Evolutionary conservation across 2,329 filamentous ascomycete genomes (phyloP).

Genomic region (Colletotrichum sp.): DNA sequence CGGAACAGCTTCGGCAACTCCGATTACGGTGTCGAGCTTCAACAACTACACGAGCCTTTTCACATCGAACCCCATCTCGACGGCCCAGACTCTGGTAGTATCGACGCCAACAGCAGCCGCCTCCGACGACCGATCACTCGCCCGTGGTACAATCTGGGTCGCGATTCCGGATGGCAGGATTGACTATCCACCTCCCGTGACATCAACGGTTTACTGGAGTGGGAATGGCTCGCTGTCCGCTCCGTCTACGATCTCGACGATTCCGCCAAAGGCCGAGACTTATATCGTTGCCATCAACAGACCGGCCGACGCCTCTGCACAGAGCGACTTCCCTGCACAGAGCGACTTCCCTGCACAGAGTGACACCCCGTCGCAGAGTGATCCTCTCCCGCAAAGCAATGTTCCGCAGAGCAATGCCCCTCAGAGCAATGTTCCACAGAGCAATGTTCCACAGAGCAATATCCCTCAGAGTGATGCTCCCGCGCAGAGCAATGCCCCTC

Average conservation of each 20-base stretch:
- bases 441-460: not conserved
- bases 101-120: constrained; percentile 1
- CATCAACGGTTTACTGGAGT: constrained; percentile 3
- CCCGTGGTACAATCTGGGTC: constrained; percentile 7
- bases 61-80: not conserved
- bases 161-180: constrained; percentile 2
- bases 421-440: not conserved
- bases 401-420: not conserved
- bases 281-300: not conserved
- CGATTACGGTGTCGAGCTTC: not conserved
- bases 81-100: constrained; percentile 8
- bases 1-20: not conserved
- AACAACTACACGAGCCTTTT: constrained; percentile 1
- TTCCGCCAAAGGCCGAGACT: not conserved
- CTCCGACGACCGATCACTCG: not conserved
- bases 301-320: not conserved
- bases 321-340: not conserved
- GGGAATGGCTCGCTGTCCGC: not conserved
- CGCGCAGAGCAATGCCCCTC: not conserved
- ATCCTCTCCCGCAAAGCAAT: not conserved
- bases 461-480: not conserved
- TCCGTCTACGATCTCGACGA: constrained; percentile 13
- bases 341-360: not conserved
- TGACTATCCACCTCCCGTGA: not conserved
- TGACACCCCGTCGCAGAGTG: not conserved